Evolutionary conservation across 2,329 filamentous ascomycete species (phyloP), one percentile per base, ranked within the genome.

Genomic region (Davidsoniella virescens): DNA sequence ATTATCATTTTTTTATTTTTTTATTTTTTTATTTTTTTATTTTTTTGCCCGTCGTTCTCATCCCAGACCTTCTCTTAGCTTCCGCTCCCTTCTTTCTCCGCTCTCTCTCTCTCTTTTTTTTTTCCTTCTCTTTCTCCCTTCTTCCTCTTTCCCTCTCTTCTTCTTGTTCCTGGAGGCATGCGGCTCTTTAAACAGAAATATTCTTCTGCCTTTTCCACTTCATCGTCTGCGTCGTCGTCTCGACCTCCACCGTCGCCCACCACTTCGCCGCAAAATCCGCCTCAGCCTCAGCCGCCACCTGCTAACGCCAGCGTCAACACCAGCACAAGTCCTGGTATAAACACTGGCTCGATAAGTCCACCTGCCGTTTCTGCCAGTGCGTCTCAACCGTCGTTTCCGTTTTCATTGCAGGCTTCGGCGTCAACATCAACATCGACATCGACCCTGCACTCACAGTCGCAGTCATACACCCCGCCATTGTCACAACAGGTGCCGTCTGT

Each of bases 81-180:
- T 54, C 45, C 40, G 29, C 50, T 42, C 38, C 53, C 50, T 49
- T 55, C 48, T 50, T 52, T 53, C 41, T 54, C 54, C 52, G 56
- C 55, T 56, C 57, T 61, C 58, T 57, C 60, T 43, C 25, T 42
- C 39, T 39, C 38, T 40, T 26, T 50, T 41, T 47, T 29, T 50
- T 43, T 20, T 16, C 44, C 37, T 42, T 45, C 41, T 50, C 38
- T 26, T 42, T 46, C 23, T 20, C 33, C 38, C 49, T 47, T 17
- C 37, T 29, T 40, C 12, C 43, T 50, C 51, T 53, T 52, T 43
- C 47, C 40, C 23, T 47, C 46, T 53, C 33, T 44, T 50, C 39
- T 54, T 52, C 49, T 52, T 29, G 50, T 49, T 51, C 47, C 23
- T 25, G 54, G 51, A 56, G 53, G 51, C 51, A 52, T 52, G 51